Base-by-base conservation (phyloP, 2,329 filamentous ascomycete species). In the Volutella citrinella region DNA sequence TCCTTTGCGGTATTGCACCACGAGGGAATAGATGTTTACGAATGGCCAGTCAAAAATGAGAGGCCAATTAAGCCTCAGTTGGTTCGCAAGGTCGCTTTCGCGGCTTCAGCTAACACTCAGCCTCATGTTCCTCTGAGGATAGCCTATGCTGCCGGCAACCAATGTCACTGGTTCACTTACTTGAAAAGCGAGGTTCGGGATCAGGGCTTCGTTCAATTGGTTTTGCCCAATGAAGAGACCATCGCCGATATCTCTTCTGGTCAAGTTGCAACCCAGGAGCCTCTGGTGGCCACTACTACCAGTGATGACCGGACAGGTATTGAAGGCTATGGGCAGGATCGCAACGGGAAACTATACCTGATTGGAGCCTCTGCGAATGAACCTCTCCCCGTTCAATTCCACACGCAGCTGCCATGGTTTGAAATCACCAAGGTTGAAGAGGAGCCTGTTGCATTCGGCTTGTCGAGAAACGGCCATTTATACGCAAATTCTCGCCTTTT, bases 401-500 rank as follows among this genome's bases (percentile, higher is more conserved):
- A 65, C 3, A 50, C 52, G 5, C 65, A 73, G 26, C 62, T 79
- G 6, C 74, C 76, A 0, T 78, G 73, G 70, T 69, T 66, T 21
- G 69, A 74, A 48, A 58, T 74, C 5, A 57, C 64, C 36, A 63
- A 66, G 30, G 50, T 65, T 7, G 63, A 66, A 7, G 64, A 64
- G 4, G 60, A 66, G 23, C 46, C 68, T 8, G 51, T 75, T 26
- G 69, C 66, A 4, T 65, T 78, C 51, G 85, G 87, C 3, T 65
- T 96, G 44, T 84, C 88, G 5, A 74, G 78, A 29, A 84, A 79
- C 35, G 93, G 93, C 0, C 74, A 83, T 34, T 68, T 98, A 1
- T 94, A 86, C 56, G 87, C 84, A 24, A 86, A 90, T 55, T 79
- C 82, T 4, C 78, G 74, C 12, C 68, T 85, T 6, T 66, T 96